Conservation (phyloP, 768 basidiomycete species). For the Gloeophyllum trabeum region DNA sequence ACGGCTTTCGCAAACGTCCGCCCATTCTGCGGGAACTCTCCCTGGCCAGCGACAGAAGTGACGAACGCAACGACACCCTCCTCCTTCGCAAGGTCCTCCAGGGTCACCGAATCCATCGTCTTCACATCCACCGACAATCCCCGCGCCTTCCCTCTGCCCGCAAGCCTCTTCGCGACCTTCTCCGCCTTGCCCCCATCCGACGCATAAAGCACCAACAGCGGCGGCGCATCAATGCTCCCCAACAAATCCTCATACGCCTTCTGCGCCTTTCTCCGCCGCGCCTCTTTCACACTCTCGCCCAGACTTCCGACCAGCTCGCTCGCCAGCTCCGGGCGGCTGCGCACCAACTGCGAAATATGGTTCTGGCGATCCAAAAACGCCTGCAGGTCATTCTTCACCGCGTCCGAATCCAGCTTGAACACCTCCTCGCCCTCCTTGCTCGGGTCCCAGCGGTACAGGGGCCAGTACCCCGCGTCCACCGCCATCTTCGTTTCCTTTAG, state of each 20-base stretch:
- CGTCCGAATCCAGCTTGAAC: conserved; percentile 87
- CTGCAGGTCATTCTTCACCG: conserved; percentile 87
- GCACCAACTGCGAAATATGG: conserved; percentile 88
- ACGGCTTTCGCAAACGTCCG: conserved; percentile 81
- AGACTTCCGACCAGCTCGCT: conserved; percentile 73
- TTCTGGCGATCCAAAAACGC: conserved; percentile 95
- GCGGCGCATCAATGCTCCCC: conserved; percentile 78
- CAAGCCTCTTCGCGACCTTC: conserved; percentile 87
- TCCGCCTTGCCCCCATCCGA: conserved; percentile 95
- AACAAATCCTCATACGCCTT: conserved; percentile 80
- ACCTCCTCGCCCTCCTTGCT: conserved; percentile 79
- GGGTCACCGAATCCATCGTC: conserved; percentile 70
- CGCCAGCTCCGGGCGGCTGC: conserved; percentile 70
- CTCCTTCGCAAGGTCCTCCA: conserved; percentile 58
- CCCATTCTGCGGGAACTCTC: conserved; percentile 96
- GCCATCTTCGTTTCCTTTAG: conserved; percentile 96
- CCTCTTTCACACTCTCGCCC: conserved; percentile 77
- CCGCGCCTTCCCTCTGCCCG: conserved; percentile 70
- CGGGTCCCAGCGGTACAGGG: conserved; percentile 96
- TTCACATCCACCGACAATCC: conserved; percentile 68
- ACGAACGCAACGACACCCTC: conserved; percentile 66
- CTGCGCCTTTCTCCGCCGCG: conserved; percentile 70
- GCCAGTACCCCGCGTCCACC: conserved; percentile 96
- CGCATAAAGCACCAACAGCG: conserved; percentile 83
- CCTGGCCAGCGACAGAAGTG: conserved; percentile 92